Conservation (phyloP, 306 rosid species). For the Rosa lucieae region DNA sequence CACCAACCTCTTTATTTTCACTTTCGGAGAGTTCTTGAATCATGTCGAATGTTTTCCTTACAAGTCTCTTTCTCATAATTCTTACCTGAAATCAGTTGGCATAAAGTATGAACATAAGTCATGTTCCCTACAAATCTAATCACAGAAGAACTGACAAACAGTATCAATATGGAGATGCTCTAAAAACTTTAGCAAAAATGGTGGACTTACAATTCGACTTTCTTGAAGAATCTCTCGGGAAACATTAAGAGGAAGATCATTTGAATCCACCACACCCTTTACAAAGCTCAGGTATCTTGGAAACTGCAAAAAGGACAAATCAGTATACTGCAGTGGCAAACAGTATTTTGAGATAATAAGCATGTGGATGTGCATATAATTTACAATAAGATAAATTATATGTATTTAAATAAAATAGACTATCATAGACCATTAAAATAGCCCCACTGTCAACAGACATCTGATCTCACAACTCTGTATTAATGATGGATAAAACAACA, state of each 20-base stretch:
- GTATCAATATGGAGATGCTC: background rate
- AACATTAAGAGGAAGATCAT: conserved; percentile 96
- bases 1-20: conserved; percentile 83
- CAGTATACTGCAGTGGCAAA: background rate
- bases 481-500: background rate
- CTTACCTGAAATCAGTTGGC: conserved; percentile 62
- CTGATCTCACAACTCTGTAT: background rate
- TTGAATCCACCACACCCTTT: conserved; percentile 93
- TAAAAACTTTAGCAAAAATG: background rate
- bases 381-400: background rate
- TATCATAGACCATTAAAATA: background rate
- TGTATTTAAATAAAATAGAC: background rate
- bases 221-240: conserved; percentile 99
- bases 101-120: background rate
- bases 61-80: conserved; percentile 98
- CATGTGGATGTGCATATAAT: background rate
- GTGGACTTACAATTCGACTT: conserved; percentile 86
- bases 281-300: conserved; percentile 97
- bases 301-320: conserved; percentile 54
- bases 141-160: background rate
- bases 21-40: conserved; percentile 91
- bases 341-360: background rate
- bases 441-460: background rate
- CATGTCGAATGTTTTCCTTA: conserved; percentile 95
- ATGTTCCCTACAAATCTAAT: background rate